A percentile compares a stretch with the other conserved stretches of the same genome.
Evolutionary conservation across 1,284 basidiomycete species (phyloP).

Genomic region (Puccinia triticina): DNA sequence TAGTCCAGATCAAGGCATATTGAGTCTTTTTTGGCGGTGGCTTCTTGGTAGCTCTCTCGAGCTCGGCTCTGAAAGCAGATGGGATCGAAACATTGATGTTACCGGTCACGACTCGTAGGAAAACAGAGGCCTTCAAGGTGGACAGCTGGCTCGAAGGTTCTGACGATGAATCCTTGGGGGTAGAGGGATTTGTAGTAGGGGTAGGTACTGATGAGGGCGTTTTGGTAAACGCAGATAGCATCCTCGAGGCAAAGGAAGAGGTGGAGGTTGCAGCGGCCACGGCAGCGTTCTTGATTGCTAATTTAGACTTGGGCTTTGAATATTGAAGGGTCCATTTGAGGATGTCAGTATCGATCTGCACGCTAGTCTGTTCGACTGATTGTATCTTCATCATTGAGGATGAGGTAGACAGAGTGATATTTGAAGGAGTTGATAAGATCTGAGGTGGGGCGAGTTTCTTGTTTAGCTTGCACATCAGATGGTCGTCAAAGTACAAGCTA

Average conservation of each 20-base stretch:
- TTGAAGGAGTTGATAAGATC: constrained; percentile 67
- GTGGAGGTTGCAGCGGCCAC: constrained; percentile 59
- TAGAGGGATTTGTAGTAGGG: constrained; percentile 54
- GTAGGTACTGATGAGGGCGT: constrained; percentile 59
- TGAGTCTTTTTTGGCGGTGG: constrained; percentile 77
- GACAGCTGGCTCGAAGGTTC: constrained; percentile 58
- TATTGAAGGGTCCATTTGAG: constrained; percentile 60
- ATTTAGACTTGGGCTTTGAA: constrained; percentile 54
- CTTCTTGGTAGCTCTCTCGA: constrained; percentile 93
- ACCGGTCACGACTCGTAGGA: constrained; percentile 80
- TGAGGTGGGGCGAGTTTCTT: constrained; percentile 71
- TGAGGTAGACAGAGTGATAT: constrained; percentile 62
- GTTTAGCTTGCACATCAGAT: constrained; percentile 72
- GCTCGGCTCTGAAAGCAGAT: constrained; percentile 73
- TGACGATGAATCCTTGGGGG: constrained; percentile 22
- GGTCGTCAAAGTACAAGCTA: constrained; percentile 77
- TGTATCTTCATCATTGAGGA: constrained; percentile 71
- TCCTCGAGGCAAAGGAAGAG: constrained; percentile 73
- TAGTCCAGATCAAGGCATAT: constrained; percentile 86
- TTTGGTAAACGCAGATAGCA: constrained; percentile 67
- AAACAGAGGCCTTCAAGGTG: constrained; percentile 69
- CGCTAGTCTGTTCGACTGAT: constrained; percentile 65
- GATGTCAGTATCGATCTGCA: constrained; percentile 54
- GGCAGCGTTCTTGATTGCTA: constrained; percentile 57
- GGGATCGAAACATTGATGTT: constrained; percentile 75